phyloP scores from a whole-genome alignment of 2,329 filamentous ascomycete genomes.

The Teratosphaeria viscida region DNA sequence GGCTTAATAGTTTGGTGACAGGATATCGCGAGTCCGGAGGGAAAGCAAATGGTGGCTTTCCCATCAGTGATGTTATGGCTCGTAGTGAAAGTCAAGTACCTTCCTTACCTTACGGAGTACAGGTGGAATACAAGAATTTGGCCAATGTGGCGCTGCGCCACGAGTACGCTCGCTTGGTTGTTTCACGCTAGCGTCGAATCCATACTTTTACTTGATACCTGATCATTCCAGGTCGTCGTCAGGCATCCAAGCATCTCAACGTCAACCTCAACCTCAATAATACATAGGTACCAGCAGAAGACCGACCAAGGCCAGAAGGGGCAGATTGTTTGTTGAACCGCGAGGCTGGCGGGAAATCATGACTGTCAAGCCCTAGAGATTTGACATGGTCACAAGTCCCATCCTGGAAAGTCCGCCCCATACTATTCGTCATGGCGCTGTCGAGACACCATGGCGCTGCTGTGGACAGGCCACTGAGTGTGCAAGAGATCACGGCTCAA shows the following conservation, averaged over 20 bases:
- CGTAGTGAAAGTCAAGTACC: neutral
- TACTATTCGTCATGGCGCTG: constrained; percentile 16
- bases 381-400: neutral
- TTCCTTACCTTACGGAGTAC: too few relatives aligned
- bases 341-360: neutral
- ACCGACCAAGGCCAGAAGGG: neutral
- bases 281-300: neutral
- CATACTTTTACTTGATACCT: neutral
- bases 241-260: neutral
- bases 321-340: neutral
- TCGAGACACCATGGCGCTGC: constrained; percentile 19
- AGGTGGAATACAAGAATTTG: neutral
- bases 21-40: neutral
- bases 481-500: constrained; percentile 65
- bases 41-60: neutral
- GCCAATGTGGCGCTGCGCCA: neutral
- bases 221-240: neutral
- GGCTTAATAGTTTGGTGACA: neutral
- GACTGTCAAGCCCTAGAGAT: neutral
- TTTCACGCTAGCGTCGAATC: neutral
- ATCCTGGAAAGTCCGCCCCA: neutral
- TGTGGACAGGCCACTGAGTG: constrained; percentile 33
- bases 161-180: neutral
- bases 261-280: neutral
- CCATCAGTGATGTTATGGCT: neutral